A percentile compares a stretch with the other conserved stretches of the same genome.
Evolutionary conservation across 345 rosid genomes (phyloP).

Genomic region (Sonneratia alba): DNA sequence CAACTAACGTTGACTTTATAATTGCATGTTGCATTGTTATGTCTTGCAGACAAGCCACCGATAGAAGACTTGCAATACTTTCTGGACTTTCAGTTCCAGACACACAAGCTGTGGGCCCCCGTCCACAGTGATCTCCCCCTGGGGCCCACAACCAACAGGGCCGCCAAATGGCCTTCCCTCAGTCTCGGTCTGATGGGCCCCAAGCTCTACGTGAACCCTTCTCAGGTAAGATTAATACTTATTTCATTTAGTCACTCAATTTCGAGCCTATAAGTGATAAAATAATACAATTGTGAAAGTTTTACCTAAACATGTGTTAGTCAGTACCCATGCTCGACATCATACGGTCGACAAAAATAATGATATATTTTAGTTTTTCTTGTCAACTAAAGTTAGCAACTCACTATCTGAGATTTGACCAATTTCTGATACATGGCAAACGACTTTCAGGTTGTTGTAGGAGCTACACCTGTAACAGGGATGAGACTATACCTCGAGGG

Average conservation of each 20-base stretch:
- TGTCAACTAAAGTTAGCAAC: no score
- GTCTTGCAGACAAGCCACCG: slow-evolving; percentile 72
- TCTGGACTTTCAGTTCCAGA: slow-evolving; percentile 48
- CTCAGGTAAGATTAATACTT: slow-evolving; percentile 29
- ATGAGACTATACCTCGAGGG: slow-evolving; percentile 84
- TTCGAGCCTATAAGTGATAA: no score
- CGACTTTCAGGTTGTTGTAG: slow-evolving; percentile 40
- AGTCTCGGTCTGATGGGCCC: slow-evolving; percentile 70
- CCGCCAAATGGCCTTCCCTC: slow-evolving; percentile 50
- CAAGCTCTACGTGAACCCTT: slow-evolving; percentile 69
- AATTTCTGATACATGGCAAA: no score
- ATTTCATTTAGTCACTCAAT: no score
- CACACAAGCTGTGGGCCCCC: slow-evolving; percentile 82
- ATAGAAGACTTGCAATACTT: slow-evolving; percentile 55
- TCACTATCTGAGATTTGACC: no score
- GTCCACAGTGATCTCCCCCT: slow-evolving; percentile 81
- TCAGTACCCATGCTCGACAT: no score
- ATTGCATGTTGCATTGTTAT: no score
- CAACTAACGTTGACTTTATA: no score
- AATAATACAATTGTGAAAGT: no score
- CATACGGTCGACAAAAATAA: no score
- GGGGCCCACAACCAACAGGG: slow-evolving; percentile 58
- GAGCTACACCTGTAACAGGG: slow-evolving; percentile 63
- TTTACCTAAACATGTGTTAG: no score
- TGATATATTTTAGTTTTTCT: no score